Evolutionary conservation across 2,329 filamentous ascomycete genomes (phyloP).

Genomic region (Colletotrichum musae): DNA sequence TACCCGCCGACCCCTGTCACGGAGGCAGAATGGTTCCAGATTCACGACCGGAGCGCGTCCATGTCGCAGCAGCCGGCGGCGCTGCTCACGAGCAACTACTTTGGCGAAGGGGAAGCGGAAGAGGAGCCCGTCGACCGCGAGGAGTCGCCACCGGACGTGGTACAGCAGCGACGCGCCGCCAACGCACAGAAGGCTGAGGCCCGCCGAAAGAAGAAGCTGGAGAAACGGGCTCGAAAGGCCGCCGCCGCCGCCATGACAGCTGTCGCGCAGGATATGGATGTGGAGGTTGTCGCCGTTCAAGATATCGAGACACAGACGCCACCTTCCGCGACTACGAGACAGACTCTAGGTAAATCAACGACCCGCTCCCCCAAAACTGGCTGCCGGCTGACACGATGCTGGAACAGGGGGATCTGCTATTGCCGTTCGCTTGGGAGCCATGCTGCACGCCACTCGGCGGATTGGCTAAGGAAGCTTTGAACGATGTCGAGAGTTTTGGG

Average conservation of each 20-base stretch:
- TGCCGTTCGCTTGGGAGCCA: neutral
- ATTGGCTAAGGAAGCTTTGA: neutral
- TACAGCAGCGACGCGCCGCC: too few species aligned
- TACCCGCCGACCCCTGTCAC: neutral
- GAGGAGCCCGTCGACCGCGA: too few species aligned
- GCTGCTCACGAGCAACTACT: too few species aligned
- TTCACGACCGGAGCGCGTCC: neutral
- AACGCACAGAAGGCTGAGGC: too few species aligned
- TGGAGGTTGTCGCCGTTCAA: too few species aligned
- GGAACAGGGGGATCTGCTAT: slow-evolving; percentile 3
- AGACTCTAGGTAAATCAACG: neutral
- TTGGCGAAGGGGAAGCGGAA: too few species aligned
- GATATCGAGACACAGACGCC: neutral
- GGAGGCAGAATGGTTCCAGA: neutral
- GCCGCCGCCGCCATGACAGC: too few species aligned
- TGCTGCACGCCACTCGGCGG: neutral
- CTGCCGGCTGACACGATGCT: neutral
- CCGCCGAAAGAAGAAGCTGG: too few species aligned
- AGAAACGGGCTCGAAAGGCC: too few species aligned
- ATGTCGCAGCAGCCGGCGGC: too few species aligned
- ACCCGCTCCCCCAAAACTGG: neutral
- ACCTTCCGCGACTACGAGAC: neutral
- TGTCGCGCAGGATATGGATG: too few species aligned
- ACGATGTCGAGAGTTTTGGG: neutral
- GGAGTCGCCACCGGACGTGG: too few species aligned